Evolutionary conservation across 257 asterid genomes (phyloP).

Genomic region (Gentiana dahurica): DNA sequence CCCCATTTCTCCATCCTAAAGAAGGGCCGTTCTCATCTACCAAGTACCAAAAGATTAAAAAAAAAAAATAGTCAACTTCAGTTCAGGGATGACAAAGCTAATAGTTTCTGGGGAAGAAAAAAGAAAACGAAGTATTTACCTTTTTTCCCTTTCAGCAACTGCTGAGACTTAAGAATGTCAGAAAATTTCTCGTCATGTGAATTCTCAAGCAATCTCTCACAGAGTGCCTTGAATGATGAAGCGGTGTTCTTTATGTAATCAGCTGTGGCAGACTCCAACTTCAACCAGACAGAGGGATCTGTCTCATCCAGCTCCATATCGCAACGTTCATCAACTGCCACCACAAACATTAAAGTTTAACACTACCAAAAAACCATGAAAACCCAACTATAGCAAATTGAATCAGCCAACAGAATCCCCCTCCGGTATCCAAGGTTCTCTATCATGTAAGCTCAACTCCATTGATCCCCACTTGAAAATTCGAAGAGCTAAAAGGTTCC

Average conservation of each 20-base stretch:
- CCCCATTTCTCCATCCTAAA: slow-evolving; percentile 91
- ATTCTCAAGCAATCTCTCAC: slow-evolving; percentile 76
- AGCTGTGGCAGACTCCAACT: slow-evolving; percentile 76
- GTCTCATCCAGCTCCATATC: slow-evolving; percentile 99
- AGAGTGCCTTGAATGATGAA: slow-evolving; percentile 51
- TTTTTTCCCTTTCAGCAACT: slow-evolving; percentile 39
- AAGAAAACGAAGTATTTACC: slow-evolving; percentile 3
- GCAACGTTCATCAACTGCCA: slow-evolving; percentile 92
- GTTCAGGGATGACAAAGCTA: too few species aligned
- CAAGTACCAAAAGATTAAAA: slow-evolving; percentile 3
- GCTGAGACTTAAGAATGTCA: slow-evolving; percentile 49
- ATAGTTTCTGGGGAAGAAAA: too few species aligned
- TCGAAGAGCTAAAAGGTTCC: too few species aligned
- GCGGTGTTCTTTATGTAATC: slow-evolving; percentile 69
- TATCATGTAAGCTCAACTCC: too few species aligned
- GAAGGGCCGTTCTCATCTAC: slow-evolving; percentile 51
- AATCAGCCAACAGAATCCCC: too few species aligned
- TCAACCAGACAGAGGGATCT: slow-evolving; percentile 85
- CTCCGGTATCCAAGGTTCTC: too few species aligned
- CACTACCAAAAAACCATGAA: not conserved
- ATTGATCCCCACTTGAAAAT: too few species aligned
- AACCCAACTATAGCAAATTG: too few species aligned
- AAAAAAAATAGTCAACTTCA: not conserved
- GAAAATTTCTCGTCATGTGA: slow-evolving; percentile 60
- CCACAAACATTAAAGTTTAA: slow-evolving; percentile 9